These are phyloP conservation scores for Paraphoma sp. DNA, from an alignment of 2,329 filamentous ascomycete species.

Conservation along the genomic window DNA sequence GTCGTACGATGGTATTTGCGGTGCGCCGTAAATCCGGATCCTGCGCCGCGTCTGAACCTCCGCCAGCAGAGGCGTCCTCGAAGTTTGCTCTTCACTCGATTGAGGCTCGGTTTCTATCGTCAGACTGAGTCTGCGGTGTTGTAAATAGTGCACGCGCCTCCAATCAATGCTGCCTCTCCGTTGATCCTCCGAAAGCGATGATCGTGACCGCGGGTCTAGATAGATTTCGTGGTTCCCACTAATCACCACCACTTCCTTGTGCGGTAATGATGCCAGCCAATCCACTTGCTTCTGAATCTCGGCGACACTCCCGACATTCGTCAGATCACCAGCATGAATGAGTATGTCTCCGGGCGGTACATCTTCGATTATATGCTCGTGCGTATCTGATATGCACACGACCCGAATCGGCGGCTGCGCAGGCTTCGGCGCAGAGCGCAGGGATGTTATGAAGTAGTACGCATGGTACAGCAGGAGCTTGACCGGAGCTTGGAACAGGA, in stretches of 20 bases:
- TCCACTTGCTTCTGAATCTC: constrained; percentile 85
- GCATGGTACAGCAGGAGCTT: constrained; percentile 67
- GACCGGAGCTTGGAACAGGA: constrained; percentile 71
- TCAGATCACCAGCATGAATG: constrained; percentile 88
- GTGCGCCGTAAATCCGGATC: constrained; percentile 79
- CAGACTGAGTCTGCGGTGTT: constrained; percentile 71
- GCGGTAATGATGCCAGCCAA: constrained; percentile 78
- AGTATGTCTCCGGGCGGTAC: constrained; percentile 83
- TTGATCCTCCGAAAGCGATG: constrained; percentile 58
- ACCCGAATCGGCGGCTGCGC: constrained; percentile 70
- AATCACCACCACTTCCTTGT: constrained; percentile 81
- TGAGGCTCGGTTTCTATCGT: constrained; percentile 48
- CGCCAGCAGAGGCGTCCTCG: constrained; percentile 29
- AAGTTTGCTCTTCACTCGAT: constrained; percentile 5
- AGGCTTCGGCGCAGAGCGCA: constrained; percentile 70
- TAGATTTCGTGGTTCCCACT: constrained; percentile 90
- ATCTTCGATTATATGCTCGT: constrained; percentile 65
- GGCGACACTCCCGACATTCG: constrained; percentile 71
- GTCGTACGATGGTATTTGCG: constrained; percentile 80
- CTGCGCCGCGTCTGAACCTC: constrained; percentile 50
- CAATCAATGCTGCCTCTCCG: constrained; percentile 66
- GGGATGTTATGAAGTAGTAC: constrained; percentile 68
- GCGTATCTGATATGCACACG: constrained; percentile 91
- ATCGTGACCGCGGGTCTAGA: constrained; percentile 73
- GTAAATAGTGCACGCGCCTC: constrained; percentile 75